Conservation (phyloP, 768 basidiomycete genomes). For the Clitopilus passeckerianus region DNA sequence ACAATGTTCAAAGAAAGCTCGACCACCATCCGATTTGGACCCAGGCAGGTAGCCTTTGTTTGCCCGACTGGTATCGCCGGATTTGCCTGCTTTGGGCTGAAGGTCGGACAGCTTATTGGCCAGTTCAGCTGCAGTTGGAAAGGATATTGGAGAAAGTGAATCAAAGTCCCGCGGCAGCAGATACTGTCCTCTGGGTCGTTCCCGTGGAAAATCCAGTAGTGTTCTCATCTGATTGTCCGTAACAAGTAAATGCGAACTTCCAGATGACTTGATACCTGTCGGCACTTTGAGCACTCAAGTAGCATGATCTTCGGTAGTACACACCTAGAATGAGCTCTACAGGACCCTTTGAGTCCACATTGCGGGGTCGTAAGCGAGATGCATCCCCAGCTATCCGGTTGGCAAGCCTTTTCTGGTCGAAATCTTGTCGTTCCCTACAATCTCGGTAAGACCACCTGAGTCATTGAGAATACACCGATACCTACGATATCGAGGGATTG, state of each 20-base stretch:
- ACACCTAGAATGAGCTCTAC: constrained; percentile 39
- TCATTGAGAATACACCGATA: neutral
- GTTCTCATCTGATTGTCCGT: constrained; percentile 16
- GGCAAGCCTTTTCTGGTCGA: constrained; percentile 30
- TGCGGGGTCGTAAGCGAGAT: constrained; percentile 24
- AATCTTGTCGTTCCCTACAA: constrained; percentile 11
- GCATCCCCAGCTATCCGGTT: constrained; percentile 18
- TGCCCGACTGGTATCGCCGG: constrained; percentile 35
- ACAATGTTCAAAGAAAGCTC: constrained; percentile 45
- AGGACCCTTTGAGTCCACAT: constrained; percentile 6
- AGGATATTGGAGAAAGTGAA: constrained; percentile 45
- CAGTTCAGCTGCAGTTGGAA: constrained; percentile 24
- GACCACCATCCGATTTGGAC: constrained; percentile 13
- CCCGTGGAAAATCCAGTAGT: constrained; percentile 3
- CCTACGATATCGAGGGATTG: constrained; percentile 3
- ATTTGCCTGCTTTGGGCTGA: constrained; percentile 29
- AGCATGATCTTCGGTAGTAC: neutral
- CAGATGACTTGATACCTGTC: constrained; percentile 36
- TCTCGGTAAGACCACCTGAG: neutral
- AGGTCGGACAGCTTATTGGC: constrained; percentile 30
- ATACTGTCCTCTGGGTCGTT: constrained; percentile 7
- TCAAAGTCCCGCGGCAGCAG: constrained; percentile 24
- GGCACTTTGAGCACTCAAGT: too few relatives aligned
- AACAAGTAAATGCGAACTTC: constrained; percentile 42
- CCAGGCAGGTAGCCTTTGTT: constrained; percentile 29